These are phyloP conservation scores for Sordariomycetes sp. DNA, from an alignment of 2,329 filamentous ascomycete species.

Conservation along the genomic window DNA sequence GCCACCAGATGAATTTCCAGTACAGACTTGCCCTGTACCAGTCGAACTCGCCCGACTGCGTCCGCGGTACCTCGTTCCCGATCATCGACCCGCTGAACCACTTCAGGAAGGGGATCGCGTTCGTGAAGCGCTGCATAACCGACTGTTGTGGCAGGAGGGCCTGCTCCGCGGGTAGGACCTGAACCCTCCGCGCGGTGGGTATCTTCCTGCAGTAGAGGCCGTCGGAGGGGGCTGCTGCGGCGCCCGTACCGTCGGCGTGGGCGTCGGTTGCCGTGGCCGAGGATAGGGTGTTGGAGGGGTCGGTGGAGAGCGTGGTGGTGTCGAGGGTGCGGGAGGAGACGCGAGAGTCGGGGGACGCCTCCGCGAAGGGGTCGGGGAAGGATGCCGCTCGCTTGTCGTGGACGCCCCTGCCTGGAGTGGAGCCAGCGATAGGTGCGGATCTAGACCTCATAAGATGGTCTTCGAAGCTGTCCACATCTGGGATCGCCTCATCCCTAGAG, in stretches of 20 bases:
- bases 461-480: slow-evolving; percentile 28
- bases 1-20: slow-evolving; percentile 56
- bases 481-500: slow-evolving; percentile 51
- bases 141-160: slow-evolving; percentile 61
- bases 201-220: slow-evolving; percentile 49
- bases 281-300: slow-evolving; percentile 30
- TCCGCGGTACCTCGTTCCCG: slow-evolving; percentile 63
- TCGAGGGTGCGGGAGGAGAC: slow-evolving; percentile 47
- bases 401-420: slow-evolving; percentile 16
- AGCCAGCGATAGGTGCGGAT: slow-evolving; percentile 22
- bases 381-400: slow-evolving; percentile 9
- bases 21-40: slow-evolving; percentile 56
- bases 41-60: slow-evolving; percentile 68
- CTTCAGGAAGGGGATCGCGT: slow-evolving; percentile 56
- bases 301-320: slow-evolving; percentile 25
- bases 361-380: slow-evolving; percentile 24
- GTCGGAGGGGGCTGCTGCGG: slow-evolving; percentile 7
- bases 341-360: slow-evolving; percentile 32
- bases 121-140: slow-evolving; percentile 50
- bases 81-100: slow-evolving; percentile 68
- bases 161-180: slow-evolving; percentile 57
- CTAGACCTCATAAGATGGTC: slow-evolving; percentile 19
- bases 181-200: slow-evolving; percentile 53
- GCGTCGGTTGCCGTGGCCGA: slow-evolving; percentile 33
- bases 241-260: background rate